Base-by-base conservation (phyloP, 768 basidiomycete genomes). In the Lenzites betulinus region DNA sequence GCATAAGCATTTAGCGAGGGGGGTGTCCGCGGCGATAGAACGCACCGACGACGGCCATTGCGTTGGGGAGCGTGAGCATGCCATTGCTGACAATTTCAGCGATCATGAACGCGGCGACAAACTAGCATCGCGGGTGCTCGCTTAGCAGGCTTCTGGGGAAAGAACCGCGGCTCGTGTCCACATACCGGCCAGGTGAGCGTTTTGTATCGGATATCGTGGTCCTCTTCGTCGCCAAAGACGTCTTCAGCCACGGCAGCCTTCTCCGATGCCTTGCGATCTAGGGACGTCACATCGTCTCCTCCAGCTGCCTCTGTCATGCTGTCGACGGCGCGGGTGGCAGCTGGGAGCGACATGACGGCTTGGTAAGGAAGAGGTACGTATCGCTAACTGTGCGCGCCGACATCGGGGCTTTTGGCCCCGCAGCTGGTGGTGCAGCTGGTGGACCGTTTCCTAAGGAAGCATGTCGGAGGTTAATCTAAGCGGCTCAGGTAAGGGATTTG, bases 11-110 rank as follows among this genome's bases (percentile, higher is more conserved):
- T 1, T 22, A n/a, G n/a, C n/a, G n/a, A n/a, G n/a, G n/a, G n/a
- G n/a, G n/a, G n/a, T n/a, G n/a, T n/a, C n/a, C 6, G 12, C 3
- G 22, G 23, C 23, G 23, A 33, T 6, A 11, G 12, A 22, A 50
- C 73, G 62, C 64, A 81, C 81, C 82, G 52, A 83, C 81, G 2
- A 77, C 78, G 7, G 82, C 83, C 58, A 83, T 74, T 13, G 81
- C 75, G 47, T 77, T 80, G 0, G 83, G 82, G 7, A 84, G 72
- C 16, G 82, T 82, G 16, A 83, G 66, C 78, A 83, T 81, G 12
- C 82, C 83, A 68, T 83, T 83, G 69, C 79, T 80, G 35, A 84
- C 81, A 25, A 83, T 82, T 66, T 83, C 82, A 43, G 82, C 81
- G 53, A 83, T 82, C 83, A 84, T 84, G 20, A 84, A 69, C 51